These are phyloP conservation scores for Nephromyces sp. DNA, from an alignment of 169 alveolate genomes.

Conservation along the genomic window DNA sequence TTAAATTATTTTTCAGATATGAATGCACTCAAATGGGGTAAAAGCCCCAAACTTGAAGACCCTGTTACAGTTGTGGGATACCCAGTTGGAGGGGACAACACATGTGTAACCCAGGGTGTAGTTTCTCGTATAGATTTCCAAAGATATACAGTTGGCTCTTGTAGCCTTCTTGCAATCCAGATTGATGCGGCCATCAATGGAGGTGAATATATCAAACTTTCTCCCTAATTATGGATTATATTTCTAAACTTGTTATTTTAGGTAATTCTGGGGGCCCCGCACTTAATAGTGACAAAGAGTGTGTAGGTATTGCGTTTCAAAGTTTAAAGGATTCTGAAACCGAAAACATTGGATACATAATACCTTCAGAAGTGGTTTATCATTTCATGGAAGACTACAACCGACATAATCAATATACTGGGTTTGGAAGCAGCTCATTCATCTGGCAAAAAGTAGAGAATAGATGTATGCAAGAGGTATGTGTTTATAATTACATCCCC, in stretches of 20 bases:
- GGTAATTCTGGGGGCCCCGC: constrained; percentile 60
- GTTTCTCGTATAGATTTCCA: constrained; percentile 36
- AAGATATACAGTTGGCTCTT: constrained; percentile 38
- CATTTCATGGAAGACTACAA: constrained; percentile 34
- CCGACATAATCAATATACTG: constrained; percentile 29
- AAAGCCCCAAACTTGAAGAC: constrained; percentile 28
- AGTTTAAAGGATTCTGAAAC: constrained; percentile 43
- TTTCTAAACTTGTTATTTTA: neutral
- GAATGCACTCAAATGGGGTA: constrained; percentile 30
- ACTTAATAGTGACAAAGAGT: constrained; percentile 25
- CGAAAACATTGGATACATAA: constrained; percentile 46
- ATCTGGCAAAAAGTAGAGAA: constrained; percentile 31
- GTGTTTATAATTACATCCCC: neutral
- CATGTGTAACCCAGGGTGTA: constrained; percentile 37
- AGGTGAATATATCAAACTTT: neutral
- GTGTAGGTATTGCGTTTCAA: constrained; percentile 50
- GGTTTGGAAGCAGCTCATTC: constrained; percentile 36
- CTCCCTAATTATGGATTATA: neutral
- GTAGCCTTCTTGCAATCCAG: constrained; percentile 41
- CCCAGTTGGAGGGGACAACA: constrained; percentile 40
- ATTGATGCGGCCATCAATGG: constrained; percentile 49
- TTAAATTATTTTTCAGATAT: neutral
- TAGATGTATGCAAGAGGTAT: constrained; percentile 6
- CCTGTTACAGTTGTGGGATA: constrained; percentile 42
- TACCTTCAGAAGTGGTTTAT: constrained; percentile 31